Evolutionary conservation across 2,329 filamentous ascomycete species (phyloP).

Genomic region (Diaporthe vaccinii): DNA sequence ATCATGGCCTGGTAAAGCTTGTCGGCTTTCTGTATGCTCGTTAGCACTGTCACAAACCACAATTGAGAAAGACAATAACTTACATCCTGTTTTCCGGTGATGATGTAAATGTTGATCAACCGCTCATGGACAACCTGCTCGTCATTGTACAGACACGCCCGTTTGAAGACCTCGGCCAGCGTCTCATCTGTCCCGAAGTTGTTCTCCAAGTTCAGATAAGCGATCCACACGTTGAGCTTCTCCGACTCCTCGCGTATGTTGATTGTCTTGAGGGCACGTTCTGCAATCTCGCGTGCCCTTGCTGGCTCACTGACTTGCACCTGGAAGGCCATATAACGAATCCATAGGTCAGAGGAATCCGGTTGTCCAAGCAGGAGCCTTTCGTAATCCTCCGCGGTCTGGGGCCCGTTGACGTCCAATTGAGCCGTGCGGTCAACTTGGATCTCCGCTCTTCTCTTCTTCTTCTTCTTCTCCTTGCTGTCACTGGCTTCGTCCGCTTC

Average conservation of each 20-base stretch:
- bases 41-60: conserved; percentile 8
- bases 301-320: conserved; percentile 90
- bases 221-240: conserved; percentile 96
- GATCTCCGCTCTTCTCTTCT: conserved; percentile 83
- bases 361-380: conserved; percentile 91
- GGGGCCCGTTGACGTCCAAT: conserved; percentile 88
- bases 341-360: conserved; percentile 94
- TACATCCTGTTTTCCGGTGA: conserved; percentile 87
- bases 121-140: conserved; percentile 90
- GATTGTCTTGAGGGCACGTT: conserved; percentile 92
- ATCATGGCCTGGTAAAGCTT: conserved; percentile 86
- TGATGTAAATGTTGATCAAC: conserved; percentile 94
- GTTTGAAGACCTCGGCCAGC: conserved; percentile 88
- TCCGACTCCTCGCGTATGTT: conserved; percentile 91
- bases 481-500: conserved; percentile 55
- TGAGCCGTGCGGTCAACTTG: conserved; percentile 93
- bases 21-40: conserved; percentile 79
- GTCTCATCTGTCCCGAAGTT: conserved; percentile 87
- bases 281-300: conserved; percentile 89
- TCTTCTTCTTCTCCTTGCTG: conserved; percentile 69
- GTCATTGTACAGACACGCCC: conserved; percentile 95
- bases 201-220: conserved; percentile 93
- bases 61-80: conserved; percentile 49
- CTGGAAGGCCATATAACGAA: conserved; percentile 99
- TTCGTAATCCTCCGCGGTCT: conserved; percentile 93